Conservation (phyloP, 441 rosid genomes). For the Arabidopsis hybrid region DNA sequence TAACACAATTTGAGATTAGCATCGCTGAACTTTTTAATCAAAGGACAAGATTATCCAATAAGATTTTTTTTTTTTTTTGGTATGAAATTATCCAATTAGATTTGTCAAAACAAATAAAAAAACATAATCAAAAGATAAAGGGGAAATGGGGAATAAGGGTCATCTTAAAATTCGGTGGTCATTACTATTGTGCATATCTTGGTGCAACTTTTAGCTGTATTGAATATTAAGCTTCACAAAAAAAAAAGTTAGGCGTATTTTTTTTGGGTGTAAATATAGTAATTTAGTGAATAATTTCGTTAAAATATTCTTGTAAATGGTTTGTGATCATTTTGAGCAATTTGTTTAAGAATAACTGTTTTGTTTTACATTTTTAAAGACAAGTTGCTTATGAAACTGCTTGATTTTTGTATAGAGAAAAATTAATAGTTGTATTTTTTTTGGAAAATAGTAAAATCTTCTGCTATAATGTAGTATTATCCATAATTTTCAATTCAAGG, state of each 20-base stretch:
- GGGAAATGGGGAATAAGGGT: background rate
- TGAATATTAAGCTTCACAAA: background rate
- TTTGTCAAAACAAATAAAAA: background rate
- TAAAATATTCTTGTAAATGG: background rate
- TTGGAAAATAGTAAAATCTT: too few species aligned
- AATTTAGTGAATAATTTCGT: background rate
- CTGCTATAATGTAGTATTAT: slow-evolving; percentile 1
- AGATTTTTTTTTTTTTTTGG: too few species aligned
- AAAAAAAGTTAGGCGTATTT: background rate
- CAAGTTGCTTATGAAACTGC: background rate
- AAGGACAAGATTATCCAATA: background rate
- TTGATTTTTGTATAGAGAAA: too few species aligned
- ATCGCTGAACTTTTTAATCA: background rate
- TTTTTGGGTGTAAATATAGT: background rate
- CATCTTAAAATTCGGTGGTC: background rate
- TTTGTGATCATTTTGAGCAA: background rate
- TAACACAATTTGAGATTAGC: background rate
- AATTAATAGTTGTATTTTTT: too few species aligned
- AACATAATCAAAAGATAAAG: slow-evolving; percentile 1
- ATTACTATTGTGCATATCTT: slow-evolving; percentile 19
- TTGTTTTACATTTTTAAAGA: background rate
- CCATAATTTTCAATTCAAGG: slow-evolving; percentile 1
- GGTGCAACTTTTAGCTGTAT: background rate
- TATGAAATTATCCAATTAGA: background rate
- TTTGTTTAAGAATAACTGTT: too few species aligned